Evolutionary conservation across 371 early-diverging fungal genomes (phyloP), one percentile per base, ranked within the genome.

Genomic region (Dichotomocladium elegans): DNA sequence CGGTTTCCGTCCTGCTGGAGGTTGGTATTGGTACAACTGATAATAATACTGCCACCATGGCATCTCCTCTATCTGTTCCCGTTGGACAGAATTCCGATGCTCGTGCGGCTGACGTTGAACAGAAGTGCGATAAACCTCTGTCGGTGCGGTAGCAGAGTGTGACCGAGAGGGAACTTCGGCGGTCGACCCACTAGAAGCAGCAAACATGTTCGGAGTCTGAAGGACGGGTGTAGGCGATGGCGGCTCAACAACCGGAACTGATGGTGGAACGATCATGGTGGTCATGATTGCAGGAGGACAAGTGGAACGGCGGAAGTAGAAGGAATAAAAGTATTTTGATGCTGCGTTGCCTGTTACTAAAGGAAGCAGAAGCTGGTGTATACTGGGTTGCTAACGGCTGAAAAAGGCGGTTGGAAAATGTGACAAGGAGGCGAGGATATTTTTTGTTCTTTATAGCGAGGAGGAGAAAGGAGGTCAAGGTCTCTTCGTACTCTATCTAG

Each of bases 1-100:
- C 1, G 72, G 77, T 54, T 76, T 76, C 55, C 77, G 63, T 19
- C 71, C 71, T 15, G 68, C 66, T 12, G 72, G 73, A 30, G 70
- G 66, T 37, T 72, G 70, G 47, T 76, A 76, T 31, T 72, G 69
- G 50, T 67, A 77, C 21, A 45, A 59, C 45, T 66, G 63, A 51
- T 74, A 72, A 43, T 72, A 68, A 26, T 66, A 64, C 45, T 77
- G 77, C 72, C 73, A 70, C 71, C 70, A 72, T 25, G 71, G 77
- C 22, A 48, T 33, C 21, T 48, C 25, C 15, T 29, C 31, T 49
- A 40, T 12, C 8, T 57, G 66, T 34, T 66, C 66, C 31, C 64
- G 69, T 14, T 63, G 66, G 22, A n/a, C n/a, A 57, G 48, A 15
- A 24, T 51, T 49, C 63, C 21, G 19, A 0, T 15, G 58, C 25